A percentile compares a stretch with the other conserved stretches of the same genome.
Conservation (phyloP, 2,329 filamentous ascomycete species). For the Colletotrichum ledebouriae region DNA sequence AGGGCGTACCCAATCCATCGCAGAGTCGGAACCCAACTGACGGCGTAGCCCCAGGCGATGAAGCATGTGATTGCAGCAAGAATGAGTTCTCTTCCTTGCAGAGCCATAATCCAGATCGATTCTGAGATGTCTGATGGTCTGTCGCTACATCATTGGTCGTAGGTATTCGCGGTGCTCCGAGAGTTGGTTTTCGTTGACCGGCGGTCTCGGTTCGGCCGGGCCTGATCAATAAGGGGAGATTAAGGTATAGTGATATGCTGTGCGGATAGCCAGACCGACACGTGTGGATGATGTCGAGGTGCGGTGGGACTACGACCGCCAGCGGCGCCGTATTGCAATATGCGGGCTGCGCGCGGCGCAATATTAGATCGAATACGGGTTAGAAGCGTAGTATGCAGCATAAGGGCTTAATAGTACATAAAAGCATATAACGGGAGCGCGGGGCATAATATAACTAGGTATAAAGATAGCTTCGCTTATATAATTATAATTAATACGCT, state of each 20-base stretch:
- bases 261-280: constrained; percentile 3
- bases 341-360: too few species aligned
- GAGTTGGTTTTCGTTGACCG: constrained; percentile 9
- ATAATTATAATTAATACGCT: too few species aligned
- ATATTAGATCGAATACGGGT: too few species aligned
- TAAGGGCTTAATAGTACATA: too few species aligned
- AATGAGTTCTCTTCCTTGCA: constrained; percentile 80
- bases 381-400: too few species aligned
- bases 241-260: not conserved
- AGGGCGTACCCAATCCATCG: constrained; percentile 91
- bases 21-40: constrained; percentile 84
- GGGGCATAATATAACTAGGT: too few species aligned
- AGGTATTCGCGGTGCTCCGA: constrained; percentile 15
- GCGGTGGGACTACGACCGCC: not conserved
- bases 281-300: constrained; percentile 2
- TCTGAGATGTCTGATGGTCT: constrained; percentile 8
- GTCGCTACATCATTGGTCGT: constrained; percentile 39
- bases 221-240: constrained; percentile 8
- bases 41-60: constrained; percentile 88
- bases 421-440: too few species aligned
- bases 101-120: constrained; percentile 68
- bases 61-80: constrained; percentile 78
- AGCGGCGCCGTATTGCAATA: too few species aligned
- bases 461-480: too few species aligned
- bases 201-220: not conserved